Evolutionary conservation across 1,284 basidiomycete genomes (phyloP), one percentile per base, ranked within the genome.

Genomic region (Tylopilus sp.): DNA sequence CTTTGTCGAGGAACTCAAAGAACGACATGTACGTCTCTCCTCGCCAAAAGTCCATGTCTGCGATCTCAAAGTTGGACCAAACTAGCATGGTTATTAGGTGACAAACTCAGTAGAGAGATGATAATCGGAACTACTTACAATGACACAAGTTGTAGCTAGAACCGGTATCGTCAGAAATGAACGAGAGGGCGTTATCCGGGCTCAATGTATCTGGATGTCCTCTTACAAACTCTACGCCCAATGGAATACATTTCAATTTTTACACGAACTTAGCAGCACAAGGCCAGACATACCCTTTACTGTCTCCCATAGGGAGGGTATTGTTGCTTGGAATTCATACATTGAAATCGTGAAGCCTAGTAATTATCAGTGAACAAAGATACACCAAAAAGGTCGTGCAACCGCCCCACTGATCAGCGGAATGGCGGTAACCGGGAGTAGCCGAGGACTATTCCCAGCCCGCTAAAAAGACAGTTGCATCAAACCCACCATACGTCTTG

Each of bases 31-130:
- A 94, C 0, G 85, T 81, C 54, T 89, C 78, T 7, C 77, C 73
- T 47, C 92, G 74, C 84, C 88, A 92, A 67, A 94, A 92, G 55
- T 86, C 80, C 76, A 86, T 79, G 61, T 85, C 82, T 8, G 80
- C 90, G 40, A 94, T 91, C 68, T 94, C 91, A 55, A 92, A 91
- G 67, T 90, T 91, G 59, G 79, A 85, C 85, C 88, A 90, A 66
- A 82, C 85, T 87, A 24, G 9, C 48, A 0, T 52, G 15, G 11
- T 52, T 31, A 35, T 33, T 24, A 14, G 24, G 7, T 38, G 42
- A 39, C 46, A 14, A 47, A 45, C 17, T 26, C 4, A 3, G 24
- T 28, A 36, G 18, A 28, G 31, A 57, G 26, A 34, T 20, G n/a
- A 11, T 2, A 12, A 4, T 17, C 15, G 29, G 7, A 14, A 7